Percentiles rank a stretch among this genome's conserved stretches.
Conservation (phyloP, 1,284 basidiomycete species). For the Peniophora sp. region DNA sequence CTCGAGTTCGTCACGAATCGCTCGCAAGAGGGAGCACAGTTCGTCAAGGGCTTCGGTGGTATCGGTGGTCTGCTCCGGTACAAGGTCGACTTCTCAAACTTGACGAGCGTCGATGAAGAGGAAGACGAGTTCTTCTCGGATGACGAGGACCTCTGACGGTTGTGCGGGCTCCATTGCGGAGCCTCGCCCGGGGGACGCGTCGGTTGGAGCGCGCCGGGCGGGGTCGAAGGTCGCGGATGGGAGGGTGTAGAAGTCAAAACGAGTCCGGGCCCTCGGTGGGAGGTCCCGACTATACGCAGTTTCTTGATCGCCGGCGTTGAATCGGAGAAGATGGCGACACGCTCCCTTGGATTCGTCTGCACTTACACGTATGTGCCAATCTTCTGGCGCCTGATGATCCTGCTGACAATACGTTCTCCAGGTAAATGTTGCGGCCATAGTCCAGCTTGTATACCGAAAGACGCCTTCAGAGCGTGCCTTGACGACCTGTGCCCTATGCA, state of each 20-base stretch:
- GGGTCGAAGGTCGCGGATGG: slow-evolving; percentile 38
- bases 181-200: slow-evolving; percentile 41
- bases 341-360: no score
- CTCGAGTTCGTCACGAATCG: slow-evolving; percentile 86
- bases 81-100: slow-evolving; percentile 89
- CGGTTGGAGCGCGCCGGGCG: slow-evolving; percentile 48
- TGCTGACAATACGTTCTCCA: no score
- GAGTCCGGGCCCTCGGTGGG: no score
- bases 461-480: no score
- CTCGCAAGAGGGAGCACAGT: slow-evolving; percentile 97
- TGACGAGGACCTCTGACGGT: slow-evolving; percentile 78
- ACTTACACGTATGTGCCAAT: no score
- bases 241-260: slow-evolving; percentile 5
- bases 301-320: no score
- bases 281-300: no score
- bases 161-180: slow-evolving; percentile 68
- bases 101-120: slow-evolving; percentile 66
- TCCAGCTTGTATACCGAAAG: no score
- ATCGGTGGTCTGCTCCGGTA: slow-evolving; percentile 93
- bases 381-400: no score
- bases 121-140: slow-evolving; percentile 80
- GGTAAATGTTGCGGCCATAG: no score
- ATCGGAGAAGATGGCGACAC: no score
- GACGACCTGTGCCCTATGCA: no score
- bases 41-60: slow-evolving; percentile 98